Conservation (phyloP, 192 early-diverging fungal species). For the Allomyces macrogynus region DNA sequence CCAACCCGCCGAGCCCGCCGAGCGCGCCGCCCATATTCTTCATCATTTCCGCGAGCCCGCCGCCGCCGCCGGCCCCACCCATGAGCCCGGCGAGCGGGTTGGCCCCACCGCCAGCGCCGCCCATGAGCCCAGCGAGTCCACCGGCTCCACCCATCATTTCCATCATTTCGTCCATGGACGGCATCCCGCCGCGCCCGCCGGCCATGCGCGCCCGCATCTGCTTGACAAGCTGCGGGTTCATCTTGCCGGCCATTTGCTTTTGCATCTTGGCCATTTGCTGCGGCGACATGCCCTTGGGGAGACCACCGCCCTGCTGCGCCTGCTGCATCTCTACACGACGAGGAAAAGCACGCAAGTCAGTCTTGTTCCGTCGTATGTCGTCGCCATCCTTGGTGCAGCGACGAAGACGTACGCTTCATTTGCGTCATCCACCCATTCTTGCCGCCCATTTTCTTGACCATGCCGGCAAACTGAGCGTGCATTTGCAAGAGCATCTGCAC, state of each 20-base stretch:
- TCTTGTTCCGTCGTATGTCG: conserved; percentile 5
- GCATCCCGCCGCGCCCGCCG: conserved; percentile 16
- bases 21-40: conserved; percentile 27
- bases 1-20: conserved; percentile 4
- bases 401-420: conserved; percentile 17
- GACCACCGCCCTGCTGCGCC: conserved; percentile 10
- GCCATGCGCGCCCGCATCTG: conserved; percentile 33
- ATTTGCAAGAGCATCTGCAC: conserved; percentile 66
- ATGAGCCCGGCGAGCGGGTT: conserved; percentile 6
- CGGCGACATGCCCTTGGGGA: conserved; percentile 19
- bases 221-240: conserved; percentile 47
- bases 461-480: conserved; percentile 55
- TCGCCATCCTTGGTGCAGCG: conserved; percentile 12
- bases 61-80: neutral
- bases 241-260: conserved; percentile 40
- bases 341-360: conserved; percentile 6
- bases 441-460: conserved; percentile 87
- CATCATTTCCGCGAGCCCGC: conserved; percentile 57
- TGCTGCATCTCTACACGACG: conserved; percentile 34
- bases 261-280: conserved; percentile 42
- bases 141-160: conserved; percentile 32
- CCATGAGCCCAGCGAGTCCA: conserved; percentile 12
- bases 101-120: conserved; percentile 19
- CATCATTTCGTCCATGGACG: conserved; percentile 41
- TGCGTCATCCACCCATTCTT: conserved; percentile 58